phyloP scores from a whole-genome alignment of 345 rosid genomes.

The Eucalyptus erythrocorys region DNA sequence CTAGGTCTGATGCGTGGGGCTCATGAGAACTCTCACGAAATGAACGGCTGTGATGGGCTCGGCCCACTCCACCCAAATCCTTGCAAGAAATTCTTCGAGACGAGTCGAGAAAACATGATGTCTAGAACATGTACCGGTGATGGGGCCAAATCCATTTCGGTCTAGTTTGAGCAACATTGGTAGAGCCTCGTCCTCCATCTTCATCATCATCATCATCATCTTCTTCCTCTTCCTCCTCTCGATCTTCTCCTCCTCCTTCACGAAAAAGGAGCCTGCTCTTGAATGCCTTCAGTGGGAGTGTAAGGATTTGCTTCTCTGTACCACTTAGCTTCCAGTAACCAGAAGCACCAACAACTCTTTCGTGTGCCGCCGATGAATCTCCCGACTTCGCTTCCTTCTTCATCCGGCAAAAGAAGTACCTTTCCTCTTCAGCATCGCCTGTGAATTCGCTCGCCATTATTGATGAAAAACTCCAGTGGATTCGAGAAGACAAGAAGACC shows the following conservation, averaged over 20 bases:
- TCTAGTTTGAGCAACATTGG: background rate
- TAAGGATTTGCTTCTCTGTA: background rate
- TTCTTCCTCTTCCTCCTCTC: background rate
- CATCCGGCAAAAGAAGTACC: background rate
- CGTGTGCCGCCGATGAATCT: background rate
- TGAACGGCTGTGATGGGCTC: background rate
- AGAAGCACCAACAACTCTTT: background rate
- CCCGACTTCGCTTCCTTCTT: background rate
- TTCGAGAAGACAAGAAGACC: background rate
- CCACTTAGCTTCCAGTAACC: background rate
- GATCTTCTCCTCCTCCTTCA: background rate
- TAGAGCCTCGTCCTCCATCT: background rate
- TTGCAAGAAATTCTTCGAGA: fast-evolving
- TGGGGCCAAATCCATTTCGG: background rate
- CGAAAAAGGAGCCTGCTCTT: background rate
- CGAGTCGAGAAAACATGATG: background rate
- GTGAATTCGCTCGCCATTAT: background rate
- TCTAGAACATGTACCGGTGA: background rate
- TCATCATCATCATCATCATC: background rate
- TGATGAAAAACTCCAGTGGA: background rate
- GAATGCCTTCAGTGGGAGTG: background rate
- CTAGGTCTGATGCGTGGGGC: background rate
- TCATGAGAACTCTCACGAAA: background rate
- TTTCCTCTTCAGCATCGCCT: background rate
- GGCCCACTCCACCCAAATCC: background rate